Conservation (phyloP, 2,329 filamentous ascomycete genomes). For the Ambrosiella beaveri region DNA sequence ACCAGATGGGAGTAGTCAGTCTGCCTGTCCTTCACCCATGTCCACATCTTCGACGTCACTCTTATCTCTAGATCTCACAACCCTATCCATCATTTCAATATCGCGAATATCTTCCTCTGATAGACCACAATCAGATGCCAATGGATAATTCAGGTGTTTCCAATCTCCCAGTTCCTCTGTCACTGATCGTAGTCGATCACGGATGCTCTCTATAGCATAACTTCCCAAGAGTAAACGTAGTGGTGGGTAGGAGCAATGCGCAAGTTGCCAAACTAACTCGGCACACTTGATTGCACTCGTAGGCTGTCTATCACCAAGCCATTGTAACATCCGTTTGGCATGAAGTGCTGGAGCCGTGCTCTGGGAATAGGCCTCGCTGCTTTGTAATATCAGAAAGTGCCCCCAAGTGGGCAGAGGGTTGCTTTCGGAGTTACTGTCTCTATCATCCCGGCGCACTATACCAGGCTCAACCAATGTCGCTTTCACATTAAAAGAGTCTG, state of each 20-base stretch:
- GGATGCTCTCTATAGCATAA: slow-evolving; percentile 89
- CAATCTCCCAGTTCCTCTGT: slow-evolving; percentile 92
- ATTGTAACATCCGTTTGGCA: slow-evolving; percentile 79
- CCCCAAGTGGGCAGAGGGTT: slow-evolving; percentile 64
- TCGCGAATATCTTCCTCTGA: slow-evolving; percentile 12
- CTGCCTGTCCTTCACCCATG: slow-evolving; percentile 9
- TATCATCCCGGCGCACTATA: slow-evolving; percentile 57
- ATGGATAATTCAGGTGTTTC: slow-evolving; percentile 56
- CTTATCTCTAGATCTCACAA: neutral
- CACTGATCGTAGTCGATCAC: slow-evolving; percentile 73
- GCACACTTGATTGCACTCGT: slow-evolving; percentile 86
- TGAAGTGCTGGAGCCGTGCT: slow-evolving; percentile 72
- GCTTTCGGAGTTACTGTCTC: slow-evolving; percentile 41
- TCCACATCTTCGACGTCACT: slow-evolving; percentile 2
- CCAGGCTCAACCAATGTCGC: slow-evolving; percentile 86
- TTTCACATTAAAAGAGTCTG: slow-evolving; percentile 81
- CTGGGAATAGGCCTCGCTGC: slow-evolving; percentile 64
- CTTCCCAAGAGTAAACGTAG: slow-evolving; percentile 72
- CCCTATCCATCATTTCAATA: slow-evolving; percentile 1
- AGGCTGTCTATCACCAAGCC: slow-evolving; percentile 82
- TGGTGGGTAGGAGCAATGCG: slow-evolving; percentile 87
- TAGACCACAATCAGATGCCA: slow-evolving; percentile 9
- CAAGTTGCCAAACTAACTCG: slow-evolving; percentile 85
- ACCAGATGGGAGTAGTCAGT: neutral
- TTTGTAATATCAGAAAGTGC: slow-evolving; percentile 78